Evolutionary conservation across 495 filamentous ascomycete species (phyloP), one percentile per base, ranked within the genome.

Genomic region (Podospora appendiculata): DNA sequence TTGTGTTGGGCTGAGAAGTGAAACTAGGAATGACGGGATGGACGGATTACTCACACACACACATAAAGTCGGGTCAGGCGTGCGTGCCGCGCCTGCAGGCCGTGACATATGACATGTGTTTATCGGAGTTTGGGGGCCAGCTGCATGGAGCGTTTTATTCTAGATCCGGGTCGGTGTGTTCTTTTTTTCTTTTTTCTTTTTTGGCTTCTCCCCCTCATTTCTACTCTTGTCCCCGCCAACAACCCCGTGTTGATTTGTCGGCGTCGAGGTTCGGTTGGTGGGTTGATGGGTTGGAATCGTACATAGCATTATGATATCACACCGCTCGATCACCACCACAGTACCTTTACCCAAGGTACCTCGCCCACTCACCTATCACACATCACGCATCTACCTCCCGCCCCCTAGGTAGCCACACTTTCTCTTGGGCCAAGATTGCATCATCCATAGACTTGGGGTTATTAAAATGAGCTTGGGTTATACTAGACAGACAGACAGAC

Each of bases 401-500:
- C n/a, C n/a, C n/a, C n/a, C n/a, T 38, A 10, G 36, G 9, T 38
- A 11, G 9, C 10, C 36, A 11, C 36, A 38, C 13, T 38, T 38
- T 11, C 36, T 38, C 36, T 10, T 38, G 2, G 10, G 9, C 36
- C 9, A 38, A 38, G 36, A 38, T 38, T 38, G 36, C 36, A 38
- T 38, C 2, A 38, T 4, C 2, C 19, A 32, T n/a, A 46, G 44
- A 25, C 44, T 32, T 14, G 25, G n/a, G 44, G 25, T 46, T 46
- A 38, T 38, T 3, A 38, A 38, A 10, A 38, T 11, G n/a, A n/a
- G n/a, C n/a, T n/a, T n/a, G 13, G 13, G 36, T 11, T 38, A 32
- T 46, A 34, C 3, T 32, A 46, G 32, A 46, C 32, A 44, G 42
- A 61, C 45, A 46, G 13, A 46, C 32, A 44, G 42, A 61, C 45